Evolutionary conservation across 2,329 filamentous ascomycete species (phyloP).

Genomic region (Zymoseptoria crescenta): DNA sequence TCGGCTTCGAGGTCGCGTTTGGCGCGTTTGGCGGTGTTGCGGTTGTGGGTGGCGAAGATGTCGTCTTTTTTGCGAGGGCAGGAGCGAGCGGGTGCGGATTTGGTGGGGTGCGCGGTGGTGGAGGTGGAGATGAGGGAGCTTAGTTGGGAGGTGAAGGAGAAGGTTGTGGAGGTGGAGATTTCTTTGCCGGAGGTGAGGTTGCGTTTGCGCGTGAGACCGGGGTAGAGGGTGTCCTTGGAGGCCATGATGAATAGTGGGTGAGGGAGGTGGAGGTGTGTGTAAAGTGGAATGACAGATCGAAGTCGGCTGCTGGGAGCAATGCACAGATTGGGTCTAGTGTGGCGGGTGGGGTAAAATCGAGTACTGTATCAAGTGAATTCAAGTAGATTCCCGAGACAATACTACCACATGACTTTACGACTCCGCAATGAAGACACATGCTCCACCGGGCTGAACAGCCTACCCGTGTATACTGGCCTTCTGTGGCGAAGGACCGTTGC

Average conservation of each 20-base stretch:
- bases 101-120: constrained; percentile 33
- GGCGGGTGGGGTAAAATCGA: no score
- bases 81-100: constrained; percentile 39
- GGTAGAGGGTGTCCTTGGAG: constrained; percentile 58
- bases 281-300: background rate
- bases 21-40: constrained; percentile 54
- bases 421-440: no score
- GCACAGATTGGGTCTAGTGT: background rate
- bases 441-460: no score
- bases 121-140: constrained; percentile 63
- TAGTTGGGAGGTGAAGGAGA: constrained; percentile 84
- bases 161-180: constrained; percentile 59
- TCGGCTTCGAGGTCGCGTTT: constrained; percentile 50
- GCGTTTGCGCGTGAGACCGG: constrained; percentile 66
- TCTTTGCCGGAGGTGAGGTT: constrained; percentile 53
- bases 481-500: no score
- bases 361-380: no score
- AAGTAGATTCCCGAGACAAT: no score
- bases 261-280: background rate
- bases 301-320: background rate
- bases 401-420: no score
- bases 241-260: background rate
- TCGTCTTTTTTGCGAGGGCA: constrained; percentile 55
- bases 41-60: constrained; percentile 62
- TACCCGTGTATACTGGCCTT: no score